Evolutionary conservation across 2,329 filamentous ascomycete genomes (phyloP), one percentile per base, ranked within the genome.

Genomic region (Huntiella abstrusa): DNA sequence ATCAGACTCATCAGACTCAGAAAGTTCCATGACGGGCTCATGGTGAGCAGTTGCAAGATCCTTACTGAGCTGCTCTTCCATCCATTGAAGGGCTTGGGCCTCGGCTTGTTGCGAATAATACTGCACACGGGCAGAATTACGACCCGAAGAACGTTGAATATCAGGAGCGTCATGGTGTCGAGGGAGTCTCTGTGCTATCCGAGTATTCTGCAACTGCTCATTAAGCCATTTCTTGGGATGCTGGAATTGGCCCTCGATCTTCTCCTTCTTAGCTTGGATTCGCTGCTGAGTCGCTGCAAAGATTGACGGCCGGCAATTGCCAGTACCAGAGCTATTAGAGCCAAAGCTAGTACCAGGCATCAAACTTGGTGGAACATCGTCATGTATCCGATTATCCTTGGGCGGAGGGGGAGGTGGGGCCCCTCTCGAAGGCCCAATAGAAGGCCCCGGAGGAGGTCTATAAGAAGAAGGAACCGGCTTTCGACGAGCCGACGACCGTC

Each of bases 1-100:
- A 33, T 65, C 63, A 32, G 76, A 73, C 0, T 71, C 76, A 47
- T 79, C 73, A 0, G 68, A 68, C 46, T 77, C 75, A 0, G 73
- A 79, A 33, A 80, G 70, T 51, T 76, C 74, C 52, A 71, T 76
- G 3, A 69, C 69, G 38, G 65, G 71, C 33, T 74, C 71, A 41
- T 65, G 66, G 4, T 32, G 34, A 17, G 41, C 41, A 5, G 19
- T 35, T 32, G 41, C 41, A 5, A 50, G 61, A 3, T 56, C 57
- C 1, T 54, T 59, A 13, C 16, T 33, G 12, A 28, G 22, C 5
- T 28, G 22, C 22, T 28, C 22, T 28, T 28, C 22, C 22, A 28
- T 28, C 22, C 22, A 28, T 10, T 28, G 22, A 10, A 28, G 22
- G 8, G 22, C 22, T 10, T 28, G 22, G 22, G 22, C 22, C 22